Base-by-base conservation (phyloP, 2,329 filamentous ascomycete genomes). In the Botrytis paeoniae region DNA sequence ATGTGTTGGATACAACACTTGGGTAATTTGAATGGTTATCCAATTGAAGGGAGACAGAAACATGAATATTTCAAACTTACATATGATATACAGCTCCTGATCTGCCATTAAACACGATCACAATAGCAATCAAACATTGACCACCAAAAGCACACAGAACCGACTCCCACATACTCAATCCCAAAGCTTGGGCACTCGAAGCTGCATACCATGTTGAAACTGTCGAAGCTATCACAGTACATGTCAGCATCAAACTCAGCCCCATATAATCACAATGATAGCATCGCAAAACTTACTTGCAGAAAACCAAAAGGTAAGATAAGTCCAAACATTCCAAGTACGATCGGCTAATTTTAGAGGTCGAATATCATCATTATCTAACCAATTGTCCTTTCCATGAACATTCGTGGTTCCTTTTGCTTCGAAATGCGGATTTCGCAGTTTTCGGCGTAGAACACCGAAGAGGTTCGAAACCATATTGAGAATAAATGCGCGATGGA, bases 101-200 rank as follows among this genome's bases (percentile, higher is more conserved):
- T 22, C 83, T 80, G 7, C 84, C 83, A 73, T 85, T 85, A 22
- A 85, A 76, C 0, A 81, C 81, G 77, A 85, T 84, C 73, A 84
- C 77, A 73, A 82, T 68, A 51, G 81, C 81, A 71, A 83, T 82
- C 16, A 86, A 78, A 37, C 81, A 78, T 51, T 85, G 81, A 60
- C 85, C 85, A 7, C 80, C 83, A 43, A 83, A 77, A 61, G 81
- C 77, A 78, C 83, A 81, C 64, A 77, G 83, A 41, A 86, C 74
- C 22, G 82, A 82, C 76, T 86, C 85, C 85, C 85, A 87, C 82
- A 86, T 85, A 59, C 81, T 83, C 35, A 87, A 78, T 16, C 85
- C 85, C 14, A 83, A 75, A 3, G 83, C 79, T 76, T 83, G 81
- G 2, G 81, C 83, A 7, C 83, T 81, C 9, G 81, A 81, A 3